Percentiles rank a stretch among this genome's conserved stretches.
phyloP scores from a whole-genome alignment of 331 rosid genomes.

The Malus hybrid region DNA sequence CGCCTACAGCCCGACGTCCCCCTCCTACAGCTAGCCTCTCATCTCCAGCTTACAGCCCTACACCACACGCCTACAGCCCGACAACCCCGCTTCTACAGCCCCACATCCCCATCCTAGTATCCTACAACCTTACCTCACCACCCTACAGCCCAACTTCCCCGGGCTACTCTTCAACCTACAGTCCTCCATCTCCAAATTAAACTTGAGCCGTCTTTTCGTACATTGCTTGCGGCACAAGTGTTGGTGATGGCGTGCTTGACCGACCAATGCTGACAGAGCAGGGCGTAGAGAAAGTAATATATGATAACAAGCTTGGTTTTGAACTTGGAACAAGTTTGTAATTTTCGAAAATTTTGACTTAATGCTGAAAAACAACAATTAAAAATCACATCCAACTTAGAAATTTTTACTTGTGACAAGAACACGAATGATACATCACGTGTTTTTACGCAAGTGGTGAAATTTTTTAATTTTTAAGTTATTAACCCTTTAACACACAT shows the following conservation, averaged over 20 bases:
- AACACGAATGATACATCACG: no score
- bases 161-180: constrained; percentile 42
- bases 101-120: no score
- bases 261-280: not conserved
- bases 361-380: no score
- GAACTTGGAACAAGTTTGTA: not conserved
- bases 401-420: no score
- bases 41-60: constrained; percentile 69
- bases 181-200: constrained; percentile 82
- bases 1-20: constrained; percentile 67
- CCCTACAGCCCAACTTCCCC: constrained; percentile 64
- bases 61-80: constrained; percentile 50
- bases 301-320: not conserved
- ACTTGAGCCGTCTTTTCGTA: constrained; percentile 32
- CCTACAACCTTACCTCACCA: constrained; percentile 36
- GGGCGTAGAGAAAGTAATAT: not conserved
- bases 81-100: no score
- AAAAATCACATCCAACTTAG: no score
- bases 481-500: no score
- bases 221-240: not conserved
- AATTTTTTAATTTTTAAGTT: no score
- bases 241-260: not conserved
- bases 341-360: not conserved
- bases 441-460: no score
- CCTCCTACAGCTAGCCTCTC: constrained; percentile 60